Evolutionary conservation across 768 basidiomycete genomes (phyloP), one percentile per base, ranked within the genome.

Genomic region (Xanthoconium stramineum): DNA sequence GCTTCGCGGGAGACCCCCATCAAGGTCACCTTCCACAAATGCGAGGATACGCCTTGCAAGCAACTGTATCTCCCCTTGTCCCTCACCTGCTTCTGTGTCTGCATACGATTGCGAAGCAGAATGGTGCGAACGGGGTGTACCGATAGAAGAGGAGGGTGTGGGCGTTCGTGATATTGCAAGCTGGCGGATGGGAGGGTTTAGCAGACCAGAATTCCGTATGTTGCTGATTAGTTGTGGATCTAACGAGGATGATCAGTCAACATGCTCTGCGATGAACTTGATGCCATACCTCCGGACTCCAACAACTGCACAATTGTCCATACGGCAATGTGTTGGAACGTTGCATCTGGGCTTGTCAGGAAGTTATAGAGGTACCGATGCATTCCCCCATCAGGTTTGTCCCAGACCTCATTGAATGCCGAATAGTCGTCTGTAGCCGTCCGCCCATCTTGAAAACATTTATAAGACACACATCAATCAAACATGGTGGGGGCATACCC

Each of bases 241-340:
- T 91, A 48, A 24, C 44, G 49, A 43, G 57, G 28, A 40, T 17
- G 12, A 8, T 60, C 33, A 53, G 47, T 46, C 6, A 33, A 13
- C 19, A 4, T 58, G 36, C 47, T 40, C 54, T 33, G 28, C 45
- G 30, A 43, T 15, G n/a, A 29, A 32, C 28, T 45, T 24, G 9
- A 19, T 1, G 2, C 61, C 76, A 42, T 61, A 91, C 89, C 91
- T 58, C 92, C 91, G n/a, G 96, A 96, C 70, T 99, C 97, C 29
- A 99, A 79, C 20, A 99, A 76, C 69, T 99, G 97, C 28, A 98
- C 95, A 62, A 98, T 95, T 0, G 97, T 98, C 97, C 97, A 99
- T 43, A 99, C 94, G 35, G 97, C 97, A 60, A 98, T 99, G 69
- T 99, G 97, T 72, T 98, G 95, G 87, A 99, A 99, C 1, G 97